Base-by-base conservation (phyloP, 2,329 filamentous ascomycete species). In the Colletotrichum somersetense region DNA sequence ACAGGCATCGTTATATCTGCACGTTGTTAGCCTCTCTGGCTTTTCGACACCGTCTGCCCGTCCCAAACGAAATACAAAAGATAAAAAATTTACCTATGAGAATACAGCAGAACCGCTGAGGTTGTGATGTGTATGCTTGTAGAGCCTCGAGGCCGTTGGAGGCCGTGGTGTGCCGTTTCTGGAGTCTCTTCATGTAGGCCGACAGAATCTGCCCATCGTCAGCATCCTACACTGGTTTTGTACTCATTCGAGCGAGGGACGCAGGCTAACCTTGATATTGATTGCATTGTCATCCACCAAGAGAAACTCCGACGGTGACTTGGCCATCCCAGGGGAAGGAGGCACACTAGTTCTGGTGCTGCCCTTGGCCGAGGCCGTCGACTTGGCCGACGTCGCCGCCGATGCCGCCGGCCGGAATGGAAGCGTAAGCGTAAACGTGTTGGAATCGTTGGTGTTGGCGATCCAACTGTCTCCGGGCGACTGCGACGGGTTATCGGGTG, bases 1-100 rank as follows among this genome's bases (percentile, higher is more conserved):
- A 85, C 78, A 0, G 85, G 85, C 85, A 87, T 87, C 74, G 79
- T 83, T 12, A 85, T 81, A 71, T 87, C 85, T 72, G 38, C 1
- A n/a, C 1, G 1, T 3, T 18, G 50, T 73, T 14, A 73, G 52
- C 23, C 33, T 1, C 20, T 5, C 46, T 5, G 4, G 1, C 2
- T 2, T 2, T 18, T 26, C 42, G 5, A 4, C 5, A 23, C 1
- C 6, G n/a, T 0, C 18, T 16, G 14, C 14, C 14, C n/a, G 1
- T 33, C 8, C 16, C 14, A 10, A n/a, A n/a, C n/a, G n/a, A n/a
- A n/a, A n/a, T n/a, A n/a, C n/a, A n/a, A n/a, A n/a, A n/a, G n/a
- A n/a, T n/a, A n/a, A 26, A 26, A 26, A 3, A 26, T 3, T 26
- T 72, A 73, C 69, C 73, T 69, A 74, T 75, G 30, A 75, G 66